A percentile compares a stretch with the other conserved stretches of the same genome.
Evolutionary conservation across 805 yeast species (phyloP).

Genomic region (Cyberlindnera xylosilytica): DNA sequence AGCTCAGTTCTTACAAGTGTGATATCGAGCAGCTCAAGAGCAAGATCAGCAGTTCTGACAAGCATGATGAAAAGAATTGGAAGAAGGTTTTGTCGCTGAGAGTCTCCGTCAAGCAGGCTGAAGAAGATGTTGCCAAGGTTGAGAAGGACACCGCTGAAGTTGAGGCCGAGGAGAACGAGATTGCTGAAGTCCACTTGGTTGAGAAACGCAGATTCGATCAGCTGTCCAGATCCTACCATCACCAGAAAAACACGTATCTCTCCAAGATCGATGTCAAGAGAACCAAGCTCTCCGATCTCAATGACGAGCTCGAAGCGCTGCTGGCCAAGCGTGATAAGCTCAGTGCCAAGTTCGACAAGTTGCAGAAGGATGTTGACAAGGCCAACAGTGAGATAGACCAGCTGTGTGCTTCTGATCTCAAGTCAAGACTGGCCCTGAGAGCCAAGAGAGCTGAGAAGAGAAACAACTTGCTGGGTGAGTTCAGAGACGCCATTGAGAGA

Average conservation of each 20-base stretch:
- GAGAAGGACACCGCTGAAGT: constrained; percentile 15
- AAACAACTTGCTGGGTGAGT: constrained; percentile 22
- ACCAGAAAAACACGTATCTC: constrained; percentile 30
- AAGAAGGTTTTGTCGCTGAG: constrained; percentile 23
- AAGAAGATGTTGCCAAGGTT: constrained; percentile 23
- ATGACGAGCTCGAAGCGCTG: constrained; percentile 30
- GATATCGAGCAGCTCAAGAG: constrained; percentile 55
- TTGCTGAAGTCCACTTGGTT: constrained; percentile 36
- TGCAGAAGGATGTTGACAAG: constrained; percentile 19
- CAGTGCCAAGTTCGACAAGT: constrained; percentile 29
- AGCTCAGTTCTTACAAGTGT: constrained; percentile 44
- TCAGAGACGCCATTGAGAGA: constrained; percentile 25
- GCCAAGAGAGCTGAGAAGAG: constrained; percentile 23
- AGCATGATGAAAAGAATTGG: constrained; percentile 51
- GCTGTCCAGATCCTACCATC: constrained; percentile 30
- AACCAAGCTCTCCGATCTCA: constrained; percentile 24
- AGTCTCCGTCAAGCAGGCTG: constrained; percentile 24
- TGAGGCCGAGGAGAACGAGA: constrained; percentile 31
- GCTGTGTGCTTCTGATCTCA: constrained; percentile 15
- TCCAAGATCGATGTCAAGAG: constrained; percentile 25
- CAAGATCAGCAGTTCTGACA: constrained; percentile 44
- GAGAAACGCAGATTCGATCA: constrained; percentile 38
- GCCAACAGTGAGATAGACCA: constrained; percentile 16
- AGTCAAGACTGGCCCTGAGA: constrained; percentile 18
- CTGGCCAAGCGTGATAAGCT: constrained; percentile 33